These are phyloP conservation scores for Penicillium sp. DNA, from an alignment of 2,329 filamentous ascomycete genomes.

Conservation along the genomic window DNA sequence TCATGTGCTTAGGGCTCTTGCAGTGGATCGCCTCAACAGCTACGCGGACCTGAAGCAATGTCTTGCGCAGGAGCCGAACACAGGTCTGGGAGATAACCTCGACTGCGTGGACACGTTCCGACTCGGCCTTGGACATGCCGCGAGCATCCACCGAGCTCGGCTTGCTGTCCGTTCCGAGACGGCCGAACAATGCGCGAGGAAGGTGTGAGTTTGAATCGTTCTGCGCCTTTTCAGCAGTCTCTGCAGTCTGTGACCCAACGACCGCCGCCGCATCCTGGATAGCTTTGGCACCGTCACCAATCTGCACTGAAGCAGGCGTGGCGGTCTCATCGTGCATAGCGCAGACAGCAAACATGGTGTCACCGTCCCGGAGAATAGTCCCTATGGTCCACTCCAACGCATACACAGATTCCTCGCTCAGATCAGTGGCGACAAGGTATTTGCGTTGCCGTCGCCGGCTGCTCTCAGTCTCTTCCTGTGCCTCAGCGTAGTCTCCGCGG, in stretches of 20 bases:
- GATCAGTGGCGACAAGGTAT: slow-evolving; percentile 89
- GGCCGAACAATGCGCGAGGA: no score
- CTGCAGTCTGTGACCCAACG: slow-evolving; percentile 51
- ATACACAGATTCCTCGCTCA: slow-evolving; percentile 88
- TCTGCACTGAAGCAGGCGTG: slow-evolving; percentile 36
- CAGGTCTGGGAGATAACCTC: slow-evolving; percentile 75
- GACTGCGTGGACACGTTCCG: slow-evolving; percentile 69
- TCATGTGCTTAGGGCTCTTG: slow-evolving; percentile 92
- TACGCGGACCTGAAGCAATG: slow-evolving; percentile 79
- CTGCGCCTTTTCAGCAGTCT: no score
- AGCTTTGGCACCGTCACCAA: slow-evolving; percentile 63
- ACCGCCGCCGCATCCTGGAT: slow-evolving; percentile 68
- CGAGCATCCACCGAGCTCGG: slow-evolving; percentile 41
- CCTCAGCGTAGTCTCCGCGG: slow-evolving; percentile 66
- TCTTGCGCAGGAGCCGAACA: slow-evolving; percentile 79
- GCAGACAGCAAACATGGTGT: slow-evolving; percentile 86
- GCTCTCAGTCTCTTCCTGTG: slow-evolving; percentile 68
- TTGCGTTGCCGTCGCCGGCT: slow-evolving; percentile 72
- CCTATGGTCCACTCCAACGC: slow-evolving; percentile 96
- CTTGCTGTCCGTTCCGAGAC: slow-evolving; percentile 33
- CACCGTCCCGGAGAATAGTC: slow-evolving; percentile 84
- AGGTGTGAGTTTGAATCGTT: no score
- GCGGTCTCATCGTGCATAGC: slow-evolving; percentile 83
- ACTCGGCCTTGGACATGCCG: slow-evolving; percentile 56
- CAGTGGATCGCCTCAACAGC: slow-evolving; percentile 96